A percentile compares a stretch with the other conserved stretches of the same genome.
Conservation (phyloP, 768 basidiomycete genomes). For the Amanita muscaria region DNA sequence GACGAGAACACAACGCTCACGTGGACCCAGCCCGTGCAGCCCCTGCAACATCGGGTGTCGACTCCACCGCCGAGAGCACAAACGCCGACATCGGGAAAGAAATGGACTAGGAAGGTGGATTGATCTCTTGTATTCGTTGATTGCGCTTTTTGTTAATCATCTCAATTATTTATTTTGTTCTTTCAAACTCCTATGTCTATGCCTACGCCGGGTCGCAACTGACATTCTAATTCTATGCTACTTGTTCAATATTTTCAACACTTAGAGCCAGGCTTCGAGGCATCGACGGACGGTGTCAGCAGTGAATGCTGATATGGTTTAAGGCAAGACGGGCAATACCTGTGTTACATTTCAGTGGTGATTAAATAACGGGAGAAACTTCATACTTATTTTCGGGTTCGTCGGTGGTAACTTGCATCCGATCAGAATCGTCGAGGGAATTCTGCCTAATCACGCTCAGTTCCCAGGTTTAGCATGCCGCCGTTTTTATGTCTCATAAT, state of each 20-base stretch:
- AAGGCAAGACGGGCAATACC: no score
- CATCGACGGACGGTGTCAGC: not conserved
- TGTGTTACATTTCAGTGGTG: no score
- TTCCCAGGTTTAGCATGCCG: no score
- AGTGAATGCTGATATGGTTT: not conserved
- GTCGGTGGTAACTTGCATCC: no score
- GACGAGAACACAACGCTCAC: conserved; percentile 11
- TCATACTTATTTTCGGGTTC: no score
- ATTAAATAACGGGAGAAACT: no score
- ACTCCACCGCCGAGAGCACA: conserved; percentile 34
- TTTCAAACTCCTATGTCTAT: conserved; percentile 1
- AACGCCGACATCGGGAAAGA: conserved; percentile 40
- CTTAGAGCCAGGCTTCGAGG: not conserved
- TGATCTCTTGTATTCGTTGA: conserved; percentile 24
- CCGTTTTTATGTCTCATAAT: no score
- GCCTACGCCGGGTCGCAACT: no score
- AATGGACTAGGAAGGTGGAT: conserved; percentile 72
- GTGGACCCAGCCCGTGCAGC: conserved; percentile 16
- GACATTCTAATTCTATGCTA: no score
- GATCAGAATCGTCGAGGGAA: no score
- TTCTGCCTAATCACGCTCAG: no score
- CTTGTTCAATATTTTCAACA: not conserved
- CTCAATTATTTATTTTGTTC: not conserved
- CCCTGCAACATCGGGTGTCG: conserved; percentile 31
- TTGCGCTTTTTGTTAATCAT: conserved; percentile 8